A percentile compares a stretch with the other conserved stretches of the same genome.
These are phyloP conservation scores for Pichia sp. DNA, from an alignment of 1,139 yeast species.

Conservation along the genomic window DNA sequence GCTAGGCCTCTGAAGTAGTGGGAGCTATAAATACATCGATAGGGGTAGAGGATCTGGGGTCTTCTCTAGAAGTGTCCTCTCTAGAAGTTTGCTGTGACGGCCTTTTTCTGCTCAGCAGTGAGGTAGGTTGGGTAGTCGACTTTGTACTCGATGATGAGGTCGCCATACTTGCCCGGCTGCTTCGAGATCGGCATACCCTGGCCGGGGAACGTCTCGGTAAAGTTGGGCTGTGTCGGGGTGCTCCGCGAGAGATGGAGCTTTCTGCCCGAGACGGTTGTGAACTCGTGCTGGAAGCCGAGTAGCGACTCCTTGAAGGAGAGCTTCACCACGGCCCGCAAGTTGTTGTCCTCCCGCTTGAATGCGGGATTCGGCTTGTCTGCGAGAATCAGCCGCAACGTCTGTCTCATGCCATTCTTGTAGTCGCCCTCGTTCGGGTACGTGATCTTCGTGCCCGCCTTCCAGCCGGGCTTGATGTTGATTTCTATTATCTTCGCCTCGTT, in stretches of 20 bases:
- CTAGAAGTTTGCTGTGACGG: constrained; percentile 38
- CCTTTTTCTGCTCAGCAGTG: constrained; percentile 68
- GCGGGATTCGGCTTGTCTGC: constrained; percentile 78
- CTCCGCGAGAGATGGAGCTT: constrained; percentile 71
- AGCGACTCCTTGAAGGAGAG: constrained; percentile 82
- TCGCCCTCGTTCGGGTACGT: constrained; percentile 92
- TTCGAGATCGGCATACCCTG: constrained; percentile 95
- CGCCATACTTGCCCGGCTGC: constrained; percentile 76
- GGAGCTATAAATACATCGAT: not conserved
- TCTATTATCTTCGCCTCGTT: constrained; percentile 76
- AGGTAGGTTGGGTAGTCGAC: constrained; percentile 81
- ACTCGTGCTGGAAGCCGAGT: constrained; percentile 75
- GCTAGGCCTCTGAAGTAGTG: not conserved
- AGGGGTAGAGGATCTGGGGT: not conserved
- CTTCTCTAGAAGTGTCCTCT: not conserved
- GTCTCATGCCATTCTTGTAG: constrained; percentile 80
- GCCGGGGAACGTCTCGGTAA: constrained; percentile 77
- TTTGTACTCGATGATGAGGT: constrained; percentile 69
- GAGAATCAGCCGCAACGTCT: constrained; percentile 82
- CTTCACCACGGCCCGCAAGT: constrained; percentile 67
- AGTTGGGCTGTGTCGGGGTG: constrained; percentile 79
- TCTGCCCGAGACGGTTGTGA: constrained; percentile 85
- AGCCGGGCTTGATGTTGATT: constrained; percentile 82
- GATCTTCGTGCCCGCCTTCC: constrained; percentile 97
- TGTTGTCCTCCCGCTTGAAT: constrained; percentile 73